Base-by-base conservation (phyloP, 169 alveolate genomes). In the Plasmodium inui region DNA sequence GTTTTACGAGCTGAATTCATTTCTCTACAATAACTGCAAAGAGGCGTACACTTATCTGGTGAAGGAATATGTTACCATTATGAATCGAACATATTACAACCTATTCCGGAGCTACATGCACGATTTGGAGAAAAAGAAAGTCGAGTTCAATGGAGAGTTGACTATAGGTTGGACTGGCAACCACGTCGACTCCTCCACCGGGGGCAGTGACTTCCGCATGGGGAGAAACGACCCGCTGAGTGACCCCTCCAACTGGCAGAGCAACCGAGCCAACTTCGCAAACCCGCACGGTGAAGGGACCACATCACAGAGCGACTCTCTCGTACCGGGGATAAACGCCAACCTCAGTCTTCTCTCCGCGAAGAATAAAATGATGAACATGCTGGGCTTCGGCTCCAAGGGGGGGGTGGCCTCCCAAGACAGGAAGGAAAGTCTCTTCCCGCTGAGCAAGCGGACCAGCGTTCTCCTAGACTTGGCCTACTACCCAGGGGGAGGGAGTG, bases 301-400 rank as follows among this genome's bases (percentile, higher is more conserved):
- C 55, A 9, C 9, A 17, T 44, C 55, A 41, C 53, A 41, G 53
- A 50, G 19, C 74, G 37, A 37, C 22, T 28, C 28, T 19, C 46
- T 46, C 3, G n/a, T 19, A 1, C 14, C 10, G 12, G 19, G 30
- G 17, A 26, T 67, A 3, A 12, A 53, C 32, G 72, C 61, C 3
- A 80, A 41, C 50, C 73, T 44, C 6, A 80, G 82, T 26, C 53
- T 89, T 1, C 44, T 30, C 19, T n/a, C 61, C 1, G 94, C 94
- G 19, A 89, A 71, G 22, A 89, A 89, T 10, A 89, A 79, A 28
- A 89, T 89, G 94, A 89, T 89, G 94, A 81, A 89, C 44, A 79
- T 89, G 7, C 55, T 89, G 34, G 94, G 94, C 5, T 80, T 89
- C n/a, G 83, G 74, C 22, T 19, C 53, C 9, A 89, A 85, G 34